Evolutionary conservation across 495 filamentous ascomycete genomes (phyloP).

Genomic region (Penicillium coffeae): DNA sequence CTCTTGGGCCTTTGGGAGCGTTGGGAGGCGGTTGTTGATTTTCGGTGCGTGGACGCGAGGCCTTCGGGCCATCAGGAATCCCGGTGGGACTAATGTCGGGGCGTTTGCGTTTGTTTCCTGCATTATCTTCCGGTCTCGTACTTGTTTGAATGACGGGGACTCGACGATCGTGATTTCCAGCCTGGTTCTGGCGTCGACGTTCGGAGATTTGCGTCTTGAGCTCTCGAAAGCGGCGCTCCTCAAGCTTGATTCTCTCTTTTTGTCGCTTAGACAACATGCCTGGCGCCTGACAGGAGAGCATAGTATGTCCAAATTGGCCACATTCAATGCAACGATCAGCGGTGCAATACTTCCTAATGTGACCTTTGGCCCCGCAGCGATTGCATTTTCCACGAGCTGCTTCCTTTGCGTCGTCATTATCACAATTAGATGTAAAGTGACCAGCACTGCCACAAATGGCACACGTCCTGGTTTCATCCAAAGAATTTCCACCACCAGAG

Average conservation of each 20-base stretch:
- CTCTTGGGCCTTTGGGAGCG: slow-evolving; percentile 17
- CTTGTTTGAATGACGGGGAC: slow-evolving; percentile 42
- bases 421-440: slow-evolving; percentile 47
- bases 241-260: slow-evolving; percentile 25
- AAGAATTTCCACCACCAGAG: slow-evolving; percentile 43
- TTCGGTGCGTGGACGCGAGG: slow-evolving; percentile 24
- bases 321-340: slow-evolving; percentile 44
- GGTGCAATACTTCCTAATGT: slow-evolving; percentile 35
- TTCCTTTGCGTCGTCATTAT: slow-evolving; percentile 41
- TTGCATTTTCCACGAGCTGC: slow-evolving; percentile 36
- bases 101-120: slow-evolving; percentile 44
- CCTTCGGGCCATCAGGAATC: slow-evolving; percentile 24
- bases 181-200: slow-evolving; percentile 38
- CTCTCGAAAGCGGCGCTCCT: slow-evolving; percentile 32
- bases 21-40: slow-evolving; percentile 15
- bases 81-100: slow-evolving; percentile 28
- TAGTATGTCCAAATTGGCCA: slow-evolving; percentile 42
- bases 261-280: slow-evolving; percentile 33
- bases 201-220: slow-evolving; percentile 32
- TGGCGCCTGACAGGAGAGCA: slow-evolving; percentile 29
- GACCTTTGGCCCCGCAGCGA: slow-evolving; percentile 42
- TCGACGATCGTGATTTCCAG: slow-evolving; percentile 44
- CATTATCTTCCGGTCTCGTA: slow-evolving; percentile 10
- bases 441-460: slow-evolving; percentile 44
- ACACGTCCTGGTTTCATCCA: slow-evolving; percentile 43